Percentiles rank a stretch among this genome's conserved stretches.
Evolutionary conservation across 2,329 filamentous ascomycete species (phyloP).

Genomic region (Triangularia setosa): DNA sequence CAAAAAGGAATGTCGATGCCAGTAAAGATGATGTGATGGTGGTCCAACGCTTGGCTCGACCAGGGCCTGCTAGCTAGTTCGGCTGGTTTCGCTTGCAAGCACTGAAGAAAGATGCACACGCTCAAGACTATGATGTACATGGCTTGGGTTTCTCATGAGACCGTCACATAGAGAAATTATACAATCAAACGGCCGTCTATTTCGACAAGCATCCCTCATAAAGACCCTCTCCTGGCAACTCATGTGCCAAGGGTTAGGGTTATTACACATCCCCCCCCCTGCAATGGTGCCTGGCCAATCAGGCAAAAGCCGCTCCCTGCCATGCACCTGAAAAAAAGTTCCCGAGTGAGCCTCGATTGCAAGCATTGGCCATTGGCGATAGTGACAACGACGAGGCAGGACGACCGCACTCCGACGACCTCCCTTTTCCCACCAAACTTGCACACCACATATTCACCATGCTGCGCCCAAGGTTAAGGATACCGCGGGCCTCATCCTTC

Average conservation of each 20-base stretch:
- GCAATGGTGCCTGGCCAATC: neutral
- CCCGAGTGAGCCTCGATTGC: conserved; percentile 7
- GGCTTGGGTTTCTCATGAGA: too few relatives aligned
- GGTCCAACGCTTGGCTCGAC: neutral
- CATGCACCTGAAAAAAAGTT: conserved; percentile 13
- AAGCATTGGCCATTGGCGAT: conserved; percentile 1
- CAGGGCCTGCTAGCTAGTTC: neutral
- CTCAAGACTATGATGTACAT: too few relatives aligned
- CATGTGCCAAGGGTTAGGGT: conserved; percentile 21
- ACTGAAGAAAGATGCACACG: neutral
- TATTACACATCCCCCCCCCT: neutral
- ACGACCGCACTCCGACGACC: neutral
- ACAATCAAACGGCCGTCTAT: too few relatives aligned
- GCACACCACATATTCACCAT: conserved; percentile 35
- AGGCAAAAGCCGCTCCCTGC: neutral
- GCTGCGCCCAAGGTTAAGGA: conserved; percentile 53
- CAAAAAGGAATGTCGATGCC: neutral
- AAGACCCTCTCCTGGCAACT: too few relatives aligned
- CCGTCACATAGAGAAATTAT: too few relatives aligned
- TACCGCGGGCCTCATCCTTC: conserved; percentile 36
- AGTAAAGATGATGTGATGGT: neutral
- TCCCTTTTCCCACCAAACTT: neutral
- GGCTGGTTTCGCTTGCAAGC: neutral
- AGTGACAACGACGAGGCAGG: conserved; percentile 17
- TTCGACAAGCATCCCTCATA: too few relatives aligned